A percentile compares a stretch with the other conserved stretches of the same genome.
These are phyloP conservation scores for Sporothrix brunneoviolacea DNA, from an alignment of 2,329 filamentous ascomycete genomes.

Conservation along the genomic window DNA sequence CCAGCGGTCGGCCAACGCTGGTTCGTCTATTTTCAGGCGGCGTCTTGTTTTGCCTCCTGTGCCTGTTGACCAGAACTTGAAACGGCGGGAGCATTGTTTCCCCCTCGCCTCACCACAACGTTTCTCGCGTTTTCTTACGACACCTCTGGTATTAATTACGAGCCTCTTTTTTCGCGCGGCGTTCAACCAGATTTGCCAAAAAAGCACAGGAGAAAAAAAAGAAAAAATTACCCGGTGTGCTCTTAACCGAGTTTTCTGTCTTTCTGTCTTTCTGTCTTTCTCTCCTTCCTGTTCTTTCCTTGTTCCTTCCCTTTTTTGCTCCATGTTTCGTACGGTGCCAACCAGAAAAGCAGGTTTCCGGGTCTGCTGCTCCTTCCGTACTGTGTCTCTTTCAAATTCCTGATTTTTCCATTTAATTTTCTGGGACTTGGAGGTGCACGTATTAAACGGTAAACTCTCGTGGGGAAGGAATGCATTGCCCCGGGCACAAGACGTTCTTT, in stretches of 20 bases:
- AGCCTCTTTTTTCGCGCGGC: not conserved
- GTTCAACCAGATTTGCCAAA: not conserved
- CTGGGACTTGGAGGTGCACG: no score
- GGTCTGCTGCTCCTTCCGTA: not conserved
- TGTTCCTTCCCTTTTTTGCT: not conserved
- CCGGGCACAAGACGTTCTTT: constrained; percentile 4
- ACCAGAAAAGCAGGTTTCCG: not conserved
- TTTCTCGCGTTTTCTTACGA: no score
- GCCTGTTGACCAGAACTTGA: not conserved
- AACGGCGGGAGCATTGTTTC: no score
- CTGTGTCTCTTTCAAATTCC: not conserved
- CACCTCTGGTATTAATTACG: not conserved
- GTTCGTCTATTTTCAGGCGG: no score
- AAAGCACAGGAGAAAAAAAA: no score
- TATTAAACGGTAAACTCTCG: no score
- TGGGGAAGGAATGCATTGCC: constrained; percentile 8
- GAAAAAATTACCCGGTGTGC: constrained; percentile 4
- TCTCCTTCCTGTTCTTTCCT: not conserved
- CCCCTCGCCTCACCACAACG: no score
- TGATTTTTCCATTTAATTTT: no score
- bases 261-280: not conserved
- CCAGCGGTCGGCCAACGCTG: not conserved
- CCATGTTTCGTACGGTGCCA: no score
- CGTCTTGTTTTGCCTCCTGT: no score
- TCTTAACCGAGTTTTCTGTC: not conserved